phyloP scores from a whole-genome alignment of 202 grass and related monocot genomes.

The Panicum hallii region DNA sequence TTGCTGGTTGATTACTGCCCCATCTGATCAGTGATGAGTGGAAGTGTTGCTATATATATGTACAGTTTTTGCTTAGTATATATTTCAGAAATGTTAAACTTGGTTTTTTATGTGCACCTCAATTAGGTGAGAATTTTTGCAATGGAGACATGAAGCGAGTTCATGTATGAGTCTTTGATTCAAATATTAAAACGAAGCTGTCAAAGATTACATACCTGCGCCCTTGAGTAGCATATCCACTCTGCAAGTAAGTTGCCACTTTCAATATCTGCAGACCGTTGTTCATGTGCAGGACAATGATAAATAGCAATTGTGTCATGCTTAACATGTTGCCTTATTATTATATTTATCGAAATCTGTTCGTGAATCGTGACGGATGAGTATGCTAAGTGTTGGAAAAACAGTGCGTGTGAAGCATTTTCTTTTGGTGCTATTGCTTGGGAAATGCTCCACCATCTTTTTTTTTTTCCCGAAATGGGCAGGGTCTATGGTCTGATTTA shows the following conservation, averaged over 20 bases:
- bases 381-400: neutral
- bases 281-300: slow-evolving; percentile 13
- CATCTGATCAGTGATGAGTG: neutral
- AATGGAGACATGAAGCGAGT: neutral
- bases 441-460: neutral
- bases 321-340: neutral
- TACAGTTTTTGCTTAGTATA: neutral
- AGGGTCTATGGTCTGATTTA: neutral
- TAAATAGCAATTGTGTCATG: neutral
- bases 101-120: neutral
- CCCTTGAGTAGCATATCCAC: neutral
- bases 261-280: neutral
- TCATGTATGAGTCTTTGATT: too few species aligned
- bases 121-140: neutral
- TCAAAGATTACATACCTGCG: neutral
- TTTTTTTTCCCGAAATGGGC: neutral
- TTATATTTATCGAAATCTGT: neutral
- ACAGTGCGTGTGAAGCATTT: neutral
- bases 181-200: neutral
- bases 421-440: neutral
- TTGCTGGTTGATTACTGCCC: neutral
- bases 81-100: neutral
- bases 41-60: slow-evolving; percentile 10
- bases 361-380: neutral
- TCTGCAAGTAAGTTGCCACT: slow-evolving; percentile 27